Percentiles rank a stretch among this genome's conserved stretches.
Evolutionary conservation across 306 rosid genomes (phyloP).

Genomic region (Medicago arabica): DNA sequence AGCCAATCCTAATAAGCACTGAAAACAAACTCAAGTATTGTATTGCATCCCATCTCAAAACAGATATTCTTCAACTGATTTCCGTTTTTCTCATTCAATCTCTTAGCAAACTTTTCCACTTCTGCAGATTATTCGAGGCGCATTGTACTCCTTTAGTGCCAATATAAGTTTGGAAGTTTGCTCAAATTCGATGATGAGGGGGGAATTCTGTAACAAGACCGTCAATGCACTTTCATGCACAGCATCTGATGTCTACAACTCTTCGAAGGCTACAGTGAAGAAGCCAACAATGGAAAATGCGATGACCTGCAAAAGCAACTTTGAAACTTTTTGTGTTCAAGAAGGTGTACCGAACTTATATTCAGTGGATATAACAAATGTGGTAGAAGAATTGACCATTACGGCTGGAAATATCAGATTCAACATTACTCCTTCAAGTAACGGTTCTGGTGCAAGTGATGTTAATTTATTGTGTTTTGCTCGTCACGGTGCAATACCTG

Average conservation of each 20-base stretch:
- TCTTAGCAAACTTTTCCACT: conserved; percentile 22
- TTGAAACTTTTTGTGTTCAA: conserved; percentile 59
- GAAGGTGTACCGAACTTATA: conserved; percentile 59
- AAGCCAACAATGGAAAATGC: conserved; percentile 50
- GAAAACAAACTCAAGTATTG: neutral
- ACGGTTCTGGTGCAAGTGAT: conserved; percentile 46
- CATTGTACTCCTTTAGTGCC: conserved; percentile 72
- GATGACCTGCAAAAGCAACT: conserved; percentile 67
- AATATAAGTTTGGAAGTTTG: conserved; percentile 90
- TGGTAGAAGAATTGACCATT: conserved; percentile 74
- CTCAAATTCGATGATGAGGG: conserved; percentile 66
- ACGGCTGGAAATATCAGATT: conserved; percentile 56
- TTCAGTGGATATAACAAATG: conserved; percentile 68
- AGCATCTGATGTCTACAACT: conserved; percentile 45
- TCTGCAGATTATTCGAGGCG: conserved; percentile 77
- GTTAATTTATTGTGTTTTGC: conserved; percentile 67
- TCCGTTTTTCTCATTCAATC: conserved; percentile 14
- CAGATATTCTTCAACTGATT: neutral
- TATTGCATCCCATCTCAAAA: neutral
- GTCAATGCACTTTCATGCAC: conserved; percentile 77
- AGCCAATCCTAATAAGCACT: neutral
- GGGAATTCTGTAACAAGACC: conserved; percentile 82
- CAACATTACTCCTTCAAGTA: conserved; percentile 52
- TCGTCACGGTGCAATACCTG: conserved; percentile 90
- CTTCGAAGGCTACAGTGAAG: conserved; percentile 42